Conservation (phyloP, 495 filamentous ascomycete genomes). For the Geoglossum glabrum region DNA sequence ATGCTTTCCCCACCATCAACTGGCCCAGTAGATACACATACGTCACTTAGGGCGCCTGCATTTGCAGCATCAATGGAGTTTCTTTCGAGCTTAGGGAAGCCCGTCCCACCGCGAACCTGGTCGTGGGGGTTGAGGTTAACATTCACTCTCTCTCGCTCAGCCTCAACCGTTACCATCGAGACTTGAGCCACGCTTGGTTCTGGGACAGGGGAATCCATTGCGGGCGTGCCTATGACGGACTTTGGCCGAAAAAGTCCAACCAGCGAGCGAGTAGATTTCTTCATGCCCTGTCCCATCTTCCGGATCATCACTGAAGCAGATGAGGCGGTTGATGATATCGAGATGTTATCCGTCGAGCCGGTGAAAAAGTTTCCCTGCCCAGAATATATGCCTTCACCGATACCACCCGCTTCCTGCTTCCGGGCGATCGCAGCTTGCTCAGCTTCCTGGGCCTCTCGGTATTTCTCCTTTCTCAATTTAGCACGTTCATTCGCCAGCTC, state of each 20-base stretch:
- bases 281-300: conserved; percentile 98
- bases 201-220: conserved; percentile 35
- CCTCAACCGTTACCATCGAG: conserved; percentile 89
- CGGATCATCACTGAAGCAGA: conserved; percentile 98
- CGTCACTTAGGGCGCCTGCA: conserved; percentile 3
- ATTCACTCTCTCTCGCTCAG: conserved; percentile 68
- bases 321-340: conserved; percentile 91
- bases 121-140: conserved; percentile 53
- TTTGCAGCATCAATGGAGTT: conserved; percentile 48
- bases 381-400: conserved; percentile 85
- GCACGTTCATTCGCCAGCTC: conserved; percentile 34
- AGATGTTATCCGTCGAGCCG: conserved; percentile 89
- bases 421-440: conserved; percentile 81
- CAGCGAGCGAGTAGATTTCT: conserved; percentile 71
- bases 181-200: conserved; percentile 59
- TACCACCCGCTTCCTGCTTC: conserved; percentile 74
- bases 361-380: conserved; percentile 71
- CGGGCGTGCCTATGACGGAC: conserved; percentile 59
- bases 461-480: conserved; percentile 48
- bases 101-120: conserved; percentile 52
- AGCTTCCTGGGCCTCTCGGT: conserved; percentile 52
- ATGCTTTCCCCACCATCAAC: conserved; percentile 15
- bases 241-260: conserved; percentile 92
- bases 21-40: not conserved
- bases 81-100: conserved; percentile 70